Base-by-base conservation (phyloP, 352 stramenopile species). In the Pythium phragmiticola region DNA sequence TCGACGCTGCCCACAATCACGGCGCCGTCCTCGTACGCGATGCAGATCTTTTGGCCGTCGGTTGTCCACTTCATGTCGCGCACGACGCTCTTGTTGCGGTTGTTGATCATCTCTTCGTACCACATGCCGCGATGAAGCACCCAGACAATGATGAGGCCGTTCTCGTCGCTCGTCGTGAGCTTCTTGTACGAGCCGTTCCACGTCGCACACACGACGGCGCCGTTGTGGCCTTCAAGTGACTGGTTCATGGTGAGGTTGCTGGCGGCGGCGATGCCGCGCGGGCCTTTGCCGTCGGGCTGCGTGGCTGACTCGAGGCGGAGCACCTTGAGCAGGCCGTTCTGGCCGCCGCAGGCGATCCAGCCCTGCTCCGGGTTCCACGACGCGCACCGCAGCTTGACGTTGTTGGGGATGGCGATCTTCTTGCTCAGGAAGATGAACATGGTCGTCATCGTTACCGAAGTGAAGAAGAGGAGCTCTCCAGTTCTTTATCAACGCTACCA, bases 61-160 rank as follows among this genome's bases (percentile, higher is more conserved):
- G 82, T 87, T 7, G 90, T 98, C 94, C 93, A 98, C 72, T 97
- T 97, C 92, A 98, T 98, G 68, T 96, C 91, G 14, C 73, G 73
- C 36, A 98, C 94, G 39, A 97, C 92, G 63, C 77, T 95, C 69
- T 97, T 98, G 78, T 98, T 98, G 59, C 94, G 77, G 74, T 98
- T 98, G 77, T 98, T 98, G 68, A 98, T 98, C 94, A 98, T 98
- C 71, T 98, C 93, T 61, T 98, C 94, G 75, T 94, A 98, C 91
- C 94, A 98, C 75, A 96, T 93, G 43, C 89, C 84, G 55, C 84
- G 81, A 65, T 98, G 94, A 57, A 98, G 80, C 69, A 98, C 95
- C 94, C 94, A 98, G 11, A 98, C 94, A 59, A 98, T 98, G 74
- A 98, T 98, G 11, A 98, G 76, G 8, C 94, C 94, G 61, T 96